phyloP scores from a whole-genome alignment of 768 basidiomycete species.

The Macrolepiota albuminosa region DNA sequence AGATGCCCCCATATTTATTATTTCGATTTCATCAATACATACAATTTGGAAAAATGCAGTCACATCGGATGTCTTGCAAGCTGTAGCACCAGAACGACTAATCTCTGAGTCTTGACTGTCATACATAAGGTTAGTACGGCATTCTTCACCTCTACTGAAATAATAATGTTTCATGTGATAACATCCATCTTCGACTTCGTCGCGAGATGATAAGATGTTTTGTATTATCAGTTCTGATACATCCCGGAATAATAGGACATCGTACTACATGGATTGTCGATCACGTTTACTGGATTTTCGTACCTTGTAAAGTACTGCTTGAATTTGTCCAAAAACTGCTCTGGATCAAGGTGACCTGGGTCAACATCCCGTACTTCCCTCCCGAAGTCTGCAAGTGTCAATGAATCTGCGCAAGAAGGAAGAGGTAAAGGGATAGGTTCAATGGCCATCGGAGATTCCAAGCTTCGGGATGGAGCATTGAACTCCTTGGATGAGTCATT shows the following conservation, averaged over 20 bases:
- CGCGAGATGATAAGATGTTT: too few relatives aligned
- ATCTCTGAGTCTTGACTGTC: too few relatives aligned
- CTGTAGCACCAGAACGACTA: too few relatives aligned
- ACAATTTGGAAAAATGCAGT: too few relatives aligned
- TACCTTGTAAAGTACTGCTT: constrained; percentile 75
- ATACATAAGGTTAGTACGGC: too few relatives aligned
- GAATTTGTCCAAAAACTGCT: constrained; percentile 63
- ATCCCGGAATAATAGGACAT: constrained; percentile 70
- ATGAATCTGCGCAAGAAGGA: constrained; percentile 65
- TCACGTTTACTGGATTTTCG: constrained; percentile 7
- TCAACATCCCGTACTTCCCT: constrained; percentile 70
- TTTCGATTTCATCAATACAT: too few relatives aligned
- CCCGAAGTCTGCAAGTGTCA: constrained; percentile 69
- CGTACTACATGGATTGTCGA: constrained; percentile 40
- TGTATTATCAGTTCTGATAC: too few relatives aligned
- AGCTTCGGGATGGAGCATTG: neutral
- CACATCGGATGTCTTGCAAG: too few relatives aligned
- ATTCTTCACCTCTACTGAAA: too few relatives aligned
- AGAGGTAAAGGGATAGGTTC: constrained; percentile 62
- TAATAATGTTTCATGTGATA: too few relatives aligned
- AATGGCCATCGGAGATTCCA: constrained; percentile 49
- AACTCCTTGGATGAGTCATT: neutral
- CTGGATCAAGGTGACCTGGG: constrained; percentile 55
- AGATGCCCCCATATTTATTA: too few relatives aligned
- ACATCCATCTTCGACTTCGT: too few relatives aligned